A percentile compares a stretch with the other conserved stretches of the same genome.
phyloP scores from a whole-genome alignment of 176 grass and related monocot genomes.

The Hsuehochloa calcarea region DNA sequence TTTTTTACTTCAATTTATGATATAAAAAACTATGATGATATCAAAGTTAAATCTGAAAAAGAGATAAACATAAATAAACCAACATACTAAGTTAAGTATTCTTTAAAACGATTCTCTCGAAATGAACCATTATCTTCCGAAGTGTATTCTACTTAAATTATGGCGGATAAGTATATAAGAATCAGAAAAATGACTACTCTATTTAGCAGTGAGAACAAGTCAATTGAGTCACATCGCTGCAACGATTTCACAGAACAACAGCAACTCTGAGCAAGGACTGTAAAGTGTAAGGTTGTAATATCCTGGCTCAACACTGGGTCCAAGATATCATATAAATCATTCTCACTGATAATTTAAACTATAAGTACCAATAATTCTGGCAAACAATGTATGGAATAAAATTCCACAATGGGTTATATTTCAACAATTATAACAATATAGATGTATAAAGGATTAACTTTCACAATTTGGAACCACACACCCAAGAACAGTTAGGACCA shows the following conservation, averaged over 20 bases:
- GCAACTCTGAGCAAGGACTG: background rate
- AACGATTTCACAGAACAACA: background rate
- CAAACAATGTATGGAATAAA: too few relatives aligned
- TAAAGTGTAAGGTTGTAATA: background rate
- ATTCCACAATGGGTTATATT: too few relatives aligned
- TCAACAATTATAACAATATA: too few relatives aligned
- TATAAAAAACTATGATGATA: background rate
- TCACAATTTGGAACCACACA: too few relatives aligned
- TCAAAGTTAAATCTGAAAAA: background rate
- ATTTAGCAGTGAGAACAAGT: background rate
- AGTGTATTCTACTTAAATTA: background rate
- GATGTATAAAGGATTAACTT: too few relatives aligned
- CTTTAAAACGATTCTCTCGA: background rate
- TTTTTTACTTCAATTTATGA: background rate
- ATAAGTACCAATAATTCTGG: too few relatives aligned
- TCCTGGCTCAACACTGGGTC: too few relatives aligned
- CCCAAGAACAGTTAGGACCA: too few relatives aligned
- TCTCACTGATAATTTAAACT: too few relatives aligned
- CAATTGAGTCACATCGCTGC: constrained; percentile 5
- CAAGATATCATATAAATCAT: too few relatives aligned
- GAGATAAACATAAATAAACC: background rate
- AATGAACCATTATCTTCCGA: background rate
- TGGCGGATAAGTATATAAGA: too few relatives aligned
- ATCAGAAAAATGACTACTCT: background rate
- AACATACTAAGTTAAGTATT: background rate